Evolutionary conservation across 1,284 basidiomycete species (phyloP).

Genomic region (Ganoderma boninense): DNA sequence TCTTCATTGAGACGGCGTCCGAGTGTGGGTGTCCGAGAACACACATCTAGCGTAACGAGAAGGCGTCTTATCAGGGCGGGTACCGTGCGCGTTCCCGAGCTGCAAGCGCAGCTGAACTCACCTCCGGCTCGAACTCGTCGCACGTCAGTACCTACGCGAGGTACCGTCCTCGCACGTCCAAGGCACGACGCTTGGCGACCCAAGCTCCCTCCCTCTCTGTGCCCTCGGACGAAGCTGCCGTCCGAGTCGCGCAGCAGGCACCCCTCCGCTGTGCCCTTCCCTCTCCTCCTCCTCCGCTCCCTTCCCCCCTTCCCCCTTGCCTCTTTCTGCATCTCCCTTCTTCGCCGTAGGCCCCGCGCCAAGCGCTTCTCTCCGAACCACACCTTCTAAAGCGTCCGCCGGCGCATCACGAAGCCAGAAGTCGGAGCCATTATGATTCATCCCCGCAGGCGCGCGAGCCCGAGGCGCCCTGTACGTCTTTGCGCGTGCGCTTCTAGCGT

Average conservation of each 20-base stretch:
- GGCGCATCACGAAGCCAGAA: constrained; percentile 5
- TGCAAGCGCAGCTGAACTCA: neutral
- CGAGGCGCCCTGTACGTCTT: neutral
- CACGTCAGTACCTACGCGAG: neutral
- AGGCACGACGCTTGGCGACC: neutral
- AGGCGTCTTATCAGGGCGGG: neutral
- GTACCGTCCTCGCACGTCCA: neutral
- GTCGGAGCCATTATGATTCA: too few species aligned
- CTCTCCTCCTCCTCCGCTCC: too few species aligned
- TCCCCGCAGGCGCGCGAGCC: neutral
- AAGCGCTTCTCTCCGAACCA: constrained; percentile 1
- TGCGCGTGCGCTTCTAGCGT: constrained; percentile 2
- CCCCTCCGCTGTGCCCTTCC: neutral
- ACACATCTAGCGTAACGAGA: neutral
- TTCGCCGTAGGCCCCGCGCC: neutral
- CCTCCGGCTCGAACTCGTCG: neutral
- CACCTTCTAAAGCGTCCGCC: constrained; percentile 4
- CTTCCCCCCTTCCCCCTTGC: too few species aligned
- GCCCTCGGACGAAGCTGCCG: neutral
- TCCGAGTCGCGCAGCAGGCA: neutral
- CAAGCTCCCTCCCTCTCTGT: neutral
- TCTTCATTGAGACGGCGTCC: constrained; percentile 1
- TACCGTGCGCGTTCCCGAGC: neutral
- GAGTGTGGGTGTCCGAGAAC: too few species aligned
- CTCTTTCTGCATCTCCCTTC: too few species aligned